A percentile compares a stretch with the other conserved stretches of the same genome.
phyloP scores from a whole-genome alignment of 202 grass and related monocot genomes.

The Alloteropsis angusta region DNA sequence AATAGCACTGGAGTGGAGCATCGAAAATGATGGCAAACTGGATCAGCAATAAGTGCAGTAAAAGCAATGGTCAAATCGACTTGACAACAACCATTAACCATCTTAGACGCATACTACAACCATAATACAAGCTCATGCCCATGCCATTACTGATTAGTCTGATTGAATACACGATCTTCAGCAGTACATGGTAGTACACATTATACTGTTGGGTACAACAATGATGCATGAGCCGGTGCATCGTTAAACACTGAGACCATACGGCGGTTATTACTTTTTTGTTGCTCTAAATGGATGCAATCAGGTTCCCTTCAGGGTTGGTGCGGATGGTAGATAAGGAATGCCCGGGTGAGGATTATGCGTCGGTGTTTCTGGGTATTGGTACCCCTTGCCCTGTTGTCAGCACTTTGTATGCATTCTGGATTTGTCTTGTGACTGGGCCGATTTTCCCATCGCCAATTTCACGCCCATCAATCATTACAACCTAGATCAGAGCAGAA shows the following conservation, averaged over 20 bases:
- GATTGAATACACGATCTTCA: constrained; percentile 3
- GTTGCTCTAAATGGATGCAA: not conserved
- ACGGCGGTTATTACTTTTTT: not conserved
- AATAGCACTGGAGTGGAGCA: not conserved
- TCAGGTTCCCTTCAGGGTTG: not conserved
- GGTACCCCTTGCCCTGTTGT: constrained; percentile 55
- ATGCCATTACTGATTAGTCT: not conserved
- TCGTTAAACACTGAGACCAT: not conserved
- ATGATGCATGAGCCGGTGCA: not conserved
- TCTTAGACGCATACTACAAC: not conserved
- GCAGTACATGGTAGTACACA: not conserved
- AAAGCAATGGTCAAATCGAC: not conserved
- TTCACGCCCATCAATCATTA: constrained; percentile 67
- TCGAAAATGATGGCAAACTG: not conserved
- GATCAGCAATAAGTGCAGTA: not conserved
- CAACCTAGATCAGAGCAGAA: constrained; percentile 42
- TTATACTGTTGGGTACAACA: not conserved
- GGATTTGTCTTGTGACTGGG: constrained; percentile 59
- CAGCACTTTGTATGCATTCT: constrained; percentile 61
- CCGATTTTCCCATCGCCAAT: constrained; percentile 61
- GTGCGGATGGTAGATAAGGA: not conserved
- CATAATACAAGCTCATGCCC: not conserved
- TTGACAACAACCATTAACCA: not conserved
- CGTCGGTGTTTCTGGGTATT: constrained; percentile 36
- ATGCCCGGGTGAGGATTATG: not conserved